These are phyloP conservation scores for Penicillium psychrofluorescens DNA, from an alignment of 495 filamentous ascomycete genomes.

Conservation along the genomic window DNA sequence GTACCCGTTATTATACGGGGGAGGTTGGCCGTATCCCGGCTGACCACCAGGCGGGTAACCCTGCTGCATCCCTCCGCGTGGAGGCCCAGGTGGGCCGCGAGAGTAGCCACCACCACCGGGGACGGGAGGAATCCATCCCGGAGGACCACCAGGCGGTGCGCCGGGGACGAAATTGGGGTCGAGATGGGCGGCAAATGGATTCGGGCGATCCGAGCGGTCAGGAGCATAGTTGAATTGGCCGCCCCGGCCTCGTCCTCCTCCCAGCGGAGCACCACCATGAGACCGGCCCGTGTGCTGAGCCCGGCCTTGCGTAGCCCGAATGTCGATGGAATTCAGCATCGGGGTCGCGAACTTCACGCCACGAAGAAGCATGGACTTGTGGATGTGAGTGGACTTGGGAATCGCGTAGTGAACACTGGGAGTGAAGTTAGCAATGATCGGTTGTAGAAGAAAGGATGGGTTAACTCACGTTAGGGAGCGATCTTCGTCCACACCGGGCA, in stretches of 20 bases:
- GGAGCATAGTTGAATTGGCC: slow-evolving; percentile 42
- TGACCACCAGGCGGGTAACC: slow-evolving; percentile 15
- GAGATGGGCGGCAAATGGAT: slow-evolving; percentile 48
- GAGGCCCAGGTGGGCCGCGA: slow-evolving; percentile 34
- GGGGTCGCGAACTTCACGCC: slow-evolving; percentile 67
- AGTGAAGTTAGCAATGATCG: slow-evolving; percentile 26
- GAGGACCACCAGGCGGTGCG: slow-evolving; percentile 23
- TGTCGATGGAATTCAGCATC: slow-evolving; percentile 65
- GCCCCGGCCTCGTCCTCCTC: slow-evolving; percentile 39
- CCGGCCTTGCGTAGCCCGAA: slow-evolving; percentile 57
- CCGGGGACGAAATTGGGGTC: slow-evolving; percentile 41
- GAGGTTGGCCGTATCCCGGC: slow-evolving; percentile 19
- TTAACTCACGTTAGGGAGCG: slow-evolving; percentile 66
- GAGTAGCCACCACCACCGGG: slow-evolving; percentile 26
- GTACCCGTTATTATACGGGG: slow-evolving; percentile 21
- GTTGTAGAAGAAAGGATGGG: not conserved
- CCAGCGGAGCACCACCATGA: slow-evolving; percentile 57
- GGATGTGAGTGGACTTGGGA: slow-evolving; percentile 58
- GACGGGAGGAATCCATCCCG: slow-evolving; percentile 32
- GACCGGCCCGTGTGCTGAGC: slow-evolving; percentile 52
- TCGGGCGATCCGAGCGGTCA: slow-evolving; percentile 44
- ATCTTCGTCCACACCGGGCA: slow-evolving; percentile 77
- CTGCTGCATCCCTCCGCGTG: slow-evolving; percentile 29
- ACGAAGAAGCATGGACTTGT: slow-evolving; percentile 91
- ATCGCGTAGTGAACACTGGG: slow-evolving; percentile 76